phyloP scores from a whole-genome alignment of 352 stramenopile species.

The Pythium brachiatum region DNA sequence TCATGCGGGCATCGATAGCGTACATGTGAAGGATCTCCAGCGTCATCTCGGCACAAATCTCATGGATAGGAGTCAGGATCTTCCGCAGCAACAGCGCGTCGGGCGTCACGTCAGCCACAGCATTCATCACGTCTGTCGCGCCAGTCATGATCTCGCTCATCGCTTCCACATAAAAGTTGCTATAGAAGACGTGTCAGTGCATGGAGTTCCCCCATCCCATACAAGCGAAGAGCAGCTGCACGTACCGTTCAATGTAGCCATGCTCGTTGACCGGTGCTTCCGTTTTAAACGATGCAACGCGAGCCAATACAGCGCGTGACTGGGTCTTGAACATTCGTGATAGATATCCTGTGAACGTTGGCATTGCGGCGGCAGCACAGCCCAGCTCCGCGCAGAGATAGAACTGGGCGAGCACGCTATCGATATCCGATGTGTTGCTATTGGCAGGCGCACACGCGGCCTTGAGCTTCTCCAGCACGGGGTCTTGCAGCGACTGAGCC shows the following conservation, averaged over 20 bases:
- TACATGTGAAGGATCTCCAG: constrained; percentile 78
- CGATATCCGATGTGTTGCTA: constrained; percentile 32
- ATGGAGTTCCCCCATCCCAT: neutral
- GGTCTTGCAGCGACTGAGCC: constrained; percentile 38
- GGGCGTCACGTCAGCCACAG: constrained; percentile 56
- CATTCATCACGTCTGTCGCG: constrained; percentile 77
- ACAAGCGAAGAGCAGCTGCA: neutral
- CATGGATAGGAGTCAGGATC: constrained; percentile 63
- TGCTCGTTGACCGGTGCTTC: constrained; percentile 65
- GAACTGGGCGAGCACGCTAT: constrained; percentile 48
- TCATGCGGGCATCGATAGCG: constrained; percentile 64
- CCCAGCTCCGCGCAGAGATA: constrained; percentile 49
- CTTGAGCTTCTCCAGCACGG: constrained; percentile 44
- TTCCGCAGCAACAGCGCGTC: constrained; percentile 36
- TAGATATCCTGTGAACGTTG: constrained; percentile 43
- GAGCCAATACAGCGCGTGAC: constrained; percentile 47
- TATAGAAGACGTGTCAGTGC: constrained; percentile 12
- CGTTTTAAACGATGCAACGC: constrained; percentile 48
- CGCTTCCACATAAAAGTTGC: constrained; percentile 72
- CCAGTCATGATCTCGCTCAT: constrained; percentile 69
- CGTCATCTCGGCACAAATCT: constrained; percentile 42
- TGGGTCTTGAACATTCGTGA: constrained; percentile 54
- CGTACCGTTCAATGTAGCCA: constrained; percentile 76
- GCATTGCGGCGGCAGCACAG: constrained; percentile 27
- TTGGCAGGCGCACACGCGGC: constrained; percentile 33